These are phyloP conservation scores for Boletales sp. DNA, from an alignment of 768 basidiomycete genomes.

Conservation along the genomic window DNA sequence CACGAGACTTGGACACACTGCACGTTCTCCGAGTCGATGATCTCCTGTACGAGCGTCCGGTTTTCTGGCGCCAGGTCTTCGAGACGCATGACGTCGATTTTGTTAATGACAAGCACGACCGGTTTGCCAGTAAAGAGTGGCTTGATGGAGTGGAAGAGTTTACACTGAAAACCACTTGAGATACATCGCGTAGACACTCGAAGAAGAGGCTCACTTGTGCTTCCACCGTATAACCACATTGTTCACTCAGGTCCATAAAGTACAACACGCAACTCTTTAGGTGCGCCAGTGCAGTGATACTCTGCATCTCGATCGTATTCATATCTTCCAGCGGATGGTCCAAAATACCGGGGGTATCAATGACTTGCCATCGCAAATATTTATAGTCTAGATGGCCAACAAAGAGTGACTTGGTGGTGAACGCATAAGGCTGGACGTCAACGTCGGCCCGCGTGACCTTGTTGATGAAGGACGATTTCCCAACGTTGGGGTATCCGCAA, in stretches of 20 bases:
- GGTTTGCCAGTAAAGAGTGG: conserved; percentile 95
- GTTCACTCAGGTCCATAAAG: conserved; percentile 98
- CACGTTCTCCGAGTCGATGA: conserved; percentile 71
- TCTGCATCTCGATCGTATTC: conserved; percentile 99
- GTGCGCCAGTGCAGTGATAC: conserved; percentile 96
- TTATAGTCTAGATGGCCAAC: conserved; percentile 99
- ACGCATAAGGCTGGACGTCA: conserved; percentile 98
- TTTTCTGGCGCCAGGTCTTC: conserved; percentile 78
- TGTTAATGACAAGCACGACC: conserved; percentile 93
- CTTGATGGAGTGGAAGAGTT: conserved; percentile 99
- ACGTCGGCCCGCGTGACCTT: conserved; percentile 99
- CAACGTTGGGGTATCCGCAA: conserved; percentile 99
- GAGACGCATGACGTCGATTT: conserved; percentile 89
- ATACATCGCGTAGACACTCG: neutral
- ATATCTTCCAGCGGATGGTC: conserved; percentile 99
- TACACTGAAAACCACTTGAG: conserved; percentile 56
- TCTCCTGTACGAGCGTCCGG: conserved; percentile 80
- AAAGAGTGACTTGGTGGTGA: conserved; percentile 98
- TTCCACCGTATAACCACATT: conserved; percentile 96
- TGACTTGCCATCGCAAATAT: conserved; percentile 99
- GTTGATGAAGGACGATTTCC: conserved; percentile 99
- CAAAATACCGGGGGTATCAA: conserved; percentile 97
- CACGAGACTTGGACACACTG: conserved; percentile 84
- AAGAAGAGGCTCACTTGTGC: conserved; percentile 66
- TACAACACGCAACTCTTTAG: conserved; percentile 91